A percentile compares a stretch with the other conserved stretches of the same genome.
Evolutionary conservation across 1,284 basidiomycete species (phyloP).

Genomic region (Hortiboletus rubellus): DNA sequence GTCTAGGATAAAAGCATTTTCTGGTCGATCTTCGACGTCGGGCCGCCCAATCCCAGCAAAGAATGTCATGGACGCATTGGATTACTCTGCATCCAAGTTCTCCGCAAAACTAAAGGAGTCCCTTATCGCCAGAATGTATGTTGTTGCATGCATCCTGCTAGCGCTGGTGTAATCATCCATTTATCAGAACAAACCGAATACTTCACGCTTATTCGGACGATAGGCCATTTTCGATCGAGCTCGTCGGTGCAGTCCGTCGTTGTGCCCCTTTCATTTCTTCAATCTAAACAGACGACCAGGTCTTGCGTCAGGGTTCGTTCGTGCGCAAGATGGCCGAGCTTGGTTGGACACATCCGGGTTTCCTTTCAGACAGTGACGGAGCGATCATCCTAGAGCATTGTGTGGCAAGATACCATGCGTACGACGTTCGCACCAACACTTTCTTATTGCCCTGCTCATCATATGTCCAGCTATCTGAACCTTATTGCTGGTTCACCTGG

Average conservation of each 20-base stretch:
- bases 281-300: constrained; percentile 29
- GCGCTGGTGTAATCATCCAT: not conserved
- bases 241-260: constrained; percentile 47
- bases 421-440: not conserved
- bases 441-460: not conserved
- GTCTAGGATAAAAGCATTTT: not conserved
- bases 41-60: not conserved
- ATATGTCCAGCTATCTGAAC: constrained; percentile 37
- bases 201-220: constrained; percentile 48
- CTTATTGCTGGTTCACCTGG: constrained; percentile 36
- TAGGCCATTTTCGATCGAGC: constrained; percentile 51
- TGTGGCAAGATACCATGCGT: constrained; percentile 44
- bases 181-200: constrained; percentile 37
- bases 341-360: constrained; percentile 48
- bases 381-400: constrained; percentile 38
- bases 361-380: constrained; percentile 39
- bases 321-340: constrained; percentile 53
- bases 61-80: constrained; percentile 7
- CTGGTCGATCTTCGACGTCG: not conserved
- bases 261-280: not conserved
- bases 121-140: constrained; percentile 10
- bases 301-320: constrained; percentile 57
- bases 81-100: constrained; percentile 2
- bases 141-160: not conserved
- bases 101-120: not conserved